A percentile compares a stretch with the other conserved stretches of the same genome.
These are phyloP conservation scores for Pseudocercospora fuligena DNA, from an alignment of 2,329 filamentous ascomycete genomes.

Conservation along the genomic window DNA sequence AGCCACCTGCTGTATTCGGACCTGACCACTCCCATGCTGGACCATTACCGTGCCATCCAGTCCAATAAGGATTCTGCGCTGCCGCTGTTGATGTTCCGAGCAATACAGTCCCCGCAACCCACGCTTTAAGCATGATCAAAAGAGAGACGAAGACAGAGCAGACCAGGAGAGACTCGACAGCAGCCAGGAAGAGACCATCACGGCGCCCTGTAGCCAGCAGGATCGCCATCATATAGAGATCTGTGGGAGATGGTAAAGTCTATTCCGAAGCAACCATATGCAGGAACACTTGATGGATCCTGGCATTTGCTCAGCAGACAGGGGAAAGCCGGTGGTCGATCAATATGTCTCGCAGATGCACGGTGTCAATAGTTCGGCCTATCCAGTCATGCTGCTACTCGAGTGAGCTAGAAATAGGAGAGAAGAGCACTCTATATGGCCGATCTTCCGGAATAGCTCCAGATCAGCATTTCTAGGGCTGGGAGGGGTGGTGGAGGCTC, in stretches of 20 bases:
- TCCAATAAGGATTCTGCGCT: constrained; percentile 23
- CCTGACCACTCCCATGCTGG: constrained; percentile 28
- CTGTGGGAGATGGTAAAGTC: background rate
- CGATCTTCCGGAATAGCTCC: background rate
- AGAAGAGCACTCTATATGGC: background rate
- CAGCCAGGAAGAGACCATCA: constrained; percentile 1
- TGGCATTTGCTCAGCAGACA: background rate
- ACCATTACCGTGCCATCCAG: constrained; percentile 19
- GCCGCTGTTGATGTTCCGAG: background rate
- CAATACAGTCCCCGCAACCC: constrained; percentile 3
- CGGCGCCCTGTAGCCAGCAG: constrained; percentile 4
- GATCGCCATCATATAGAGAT: constrained; percentile 5
- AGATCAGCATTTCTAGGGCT: background rate
- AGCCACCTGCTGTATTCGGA: constrained; percentile 20
- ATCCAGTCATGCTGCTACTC: background rate
- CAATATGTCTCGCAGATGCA: constrained; percentile 1
- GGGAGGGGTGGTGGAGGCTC: constrained; percentile 5
- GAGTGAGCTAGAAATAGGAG: background rate
- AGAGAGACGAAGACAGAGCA: constrained; percentile 17
- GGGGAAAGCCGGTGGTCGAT: background rate
- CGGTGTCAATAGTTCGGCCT: background rate
- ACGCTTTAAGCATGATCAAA: constrained; percentile 20
- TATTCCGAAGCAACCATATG: constrained; percentile 5
- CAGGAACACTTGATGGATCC: background rate
- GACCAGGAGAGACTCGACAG: constrained; percentile 13